Evolutionary conservation across 1,284 basidiomycete genomes (phyloP).

Genomic region (Fomes fomentarius): DNA sequence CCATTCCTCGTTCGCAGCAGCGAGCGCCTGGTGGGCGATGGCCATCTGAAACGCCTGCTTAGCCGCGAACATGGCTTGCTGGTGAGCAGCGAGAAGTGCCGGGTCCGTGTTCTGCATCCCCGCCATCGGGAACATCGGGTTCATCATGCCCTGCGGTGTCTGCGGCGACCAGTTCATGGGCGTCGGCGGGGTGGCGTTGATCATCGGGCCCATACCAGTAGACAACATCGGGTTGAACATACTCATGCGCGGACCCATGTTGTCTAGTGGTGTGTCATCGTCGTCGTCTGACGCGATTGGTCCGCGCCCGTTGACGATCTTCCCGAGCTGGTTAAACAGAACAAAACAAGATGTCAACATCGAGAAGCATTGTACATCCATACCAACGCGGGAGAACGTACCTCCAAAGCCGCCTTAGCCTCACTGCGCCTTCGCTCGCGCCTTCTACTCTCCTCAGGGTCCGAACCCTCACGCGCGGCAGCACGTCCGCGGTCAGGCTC

Average conservation of each 20-base stretch:
- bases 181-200: slow-evolving; percentile 37
- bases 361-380: background rate
- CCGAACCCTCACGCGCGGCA: slow-evolving; percentile 37
- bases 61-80: slow-evolving; percentile 79
- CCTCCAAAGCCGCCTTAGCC: slow-evolving; percentile 80
- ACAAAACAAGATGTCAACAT: slow-evolving; percentile 8
- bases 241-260: slow-evolving; percentile 41
- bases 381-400: slow-evolving; percentile 36
- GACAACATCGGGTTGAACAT: slow-evolving; percentile 55
- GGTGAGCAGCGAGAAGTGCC: slow-evolving; percentile 68
- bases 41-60: slow-evolving; percentile 87
- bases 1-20: slow-evolving; percentile 82
- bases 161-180: slow-evolving; percentile 30
- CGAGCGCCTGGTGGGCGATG: slow-evolving; percentile 85
- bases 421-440: slow-evolving; percentile 72
- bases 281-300: slow-evolving; percentile 65
- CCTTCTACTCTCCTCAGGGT: slow-evolving; percentile 52
- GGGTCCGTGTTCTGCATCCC: slow-evolving; percentile 49
- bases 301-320: slow-evolving; percentile 75
- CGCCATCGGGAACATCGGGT: slow-evolving; percentile 45
- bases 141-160: slow-evolving; percentile 25
- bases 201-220: slow-evolving; percentile 40
- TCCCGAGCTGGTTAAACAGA: slow-evolving; percentile 77
- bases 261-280: slow-evolving; percentile 47
- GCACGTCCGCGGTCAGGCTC: slow-evolving; percentile 25